Conservation (phyloP, 2,329 filamentous ascomycete genomes). For the Aspergillus nomiae region DNA sequence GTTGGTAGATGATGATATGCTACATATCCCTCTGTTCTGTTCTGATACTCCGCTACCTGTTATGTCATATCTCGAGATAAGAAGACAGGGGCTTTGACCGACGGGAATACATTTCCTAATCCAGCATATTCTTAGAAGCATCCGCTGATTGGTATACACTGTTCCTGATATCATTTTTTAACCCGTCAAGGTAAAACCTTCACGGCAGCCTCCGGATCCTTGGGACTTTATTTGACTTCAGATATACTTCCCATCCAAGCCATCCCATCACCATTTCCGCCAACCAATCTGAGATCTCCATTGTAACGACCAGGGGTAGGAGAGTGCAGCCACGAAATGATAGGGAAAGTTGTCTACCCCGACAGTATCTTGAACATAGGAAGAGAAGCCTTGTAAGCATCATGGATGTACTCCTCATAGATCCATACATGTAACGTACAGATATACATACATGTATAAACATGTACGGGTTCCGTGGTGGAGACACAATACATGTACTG, state of each 20-base stretch:
- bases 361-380: neutral
- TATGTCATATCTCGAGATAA: neutral
- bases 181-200: constrained; percentile 2
- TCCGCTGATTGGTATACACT: neutral
- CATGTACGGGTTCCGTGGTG: neutral
- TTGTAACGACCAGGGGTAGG: neutral
- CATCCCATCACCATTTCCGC: neutral
- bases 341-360: neutral
- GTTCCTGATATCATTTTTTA: constrained; percentile 1
- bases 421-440: neutral
- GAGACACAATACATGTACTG: neutral
- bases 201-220: neutral
- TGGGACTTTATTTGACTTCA: neutral
- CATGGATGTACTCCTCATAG: neutral
- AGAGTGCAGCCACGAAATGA: neutral
- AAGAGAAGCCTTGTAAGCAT: neutral
- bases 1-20: neutral
- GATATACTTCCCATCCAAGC: neutral
- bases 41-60: neutral
- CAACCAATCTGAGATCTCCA: neutral
- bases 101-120: constrained; percentile 5
- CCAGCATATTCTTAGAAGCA: neutral
- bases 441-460: neutral
- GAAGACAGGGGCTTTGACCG: neutral
- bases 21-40: neutral